Percentiles rank a stretch among this genome's conserved stretches.
Conservation (phyloP, 345 rosid genomes). For the Rubroshorea leprosula region DNA sequence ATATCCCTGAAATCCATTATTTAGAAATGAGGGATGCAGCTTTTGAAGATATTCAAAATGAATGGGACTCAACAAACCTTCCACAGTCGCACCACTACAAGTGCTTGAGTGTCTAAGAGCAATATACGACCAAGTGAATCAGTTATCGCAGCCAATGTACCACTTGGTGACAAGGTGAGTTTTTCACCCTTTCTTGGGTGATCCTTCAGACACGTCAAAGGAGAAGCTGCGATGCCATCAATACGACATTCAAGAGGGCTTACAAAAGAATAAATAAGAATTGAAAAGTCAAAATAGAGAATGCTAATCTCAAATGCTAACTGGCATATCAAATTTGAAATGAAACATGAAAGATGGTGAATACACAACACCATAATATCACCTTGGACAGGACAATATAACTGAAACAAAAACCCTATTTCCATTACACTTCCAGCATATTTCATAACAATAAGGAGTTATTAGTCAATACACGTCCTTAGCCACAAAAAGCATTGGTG, state of each 20-base stretch:
- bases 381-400: no score
- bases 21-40: neutral
- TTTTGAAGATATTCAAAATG: neutral
- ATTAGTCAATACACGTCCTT: no score
- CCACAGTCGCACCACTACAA: slow-evolving; percentile 92
- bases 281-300: neutral
- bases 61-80: slow-evolving; percentile 47
- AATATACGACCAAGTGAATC: slow-evolving; percentile 97
- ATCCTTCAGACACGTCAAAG: slow-evolving; percentile 94
- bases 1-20: slow-evolving; percentile 53
- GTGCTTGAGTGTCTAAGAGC: slow-evolving; percentile 91
- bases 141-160: slow-evolving; percentile 94
- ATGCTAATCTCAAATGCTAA: neutral
- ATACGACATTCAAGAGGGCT: slow-evolving; percentile 3
- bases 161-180: slow-evolving; percentile 63
- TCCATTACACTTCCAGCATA: no score
- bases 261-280: neutral
- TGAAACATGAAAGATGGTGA: neutral
- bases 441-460: no score
- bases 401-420: no score
- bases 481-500: no score
- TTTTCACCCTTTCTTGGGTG: slow-evolving; percentile 92
- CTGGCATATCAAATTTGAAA: neutral
- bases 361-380: neutral
- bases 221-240: slow-evolving; percentile 56